These are phyloP conservation scores for Maudiozyma saulgeensis DNA, from an alignment of 805 yeast species.

Conservation along the genomic window DNA sequence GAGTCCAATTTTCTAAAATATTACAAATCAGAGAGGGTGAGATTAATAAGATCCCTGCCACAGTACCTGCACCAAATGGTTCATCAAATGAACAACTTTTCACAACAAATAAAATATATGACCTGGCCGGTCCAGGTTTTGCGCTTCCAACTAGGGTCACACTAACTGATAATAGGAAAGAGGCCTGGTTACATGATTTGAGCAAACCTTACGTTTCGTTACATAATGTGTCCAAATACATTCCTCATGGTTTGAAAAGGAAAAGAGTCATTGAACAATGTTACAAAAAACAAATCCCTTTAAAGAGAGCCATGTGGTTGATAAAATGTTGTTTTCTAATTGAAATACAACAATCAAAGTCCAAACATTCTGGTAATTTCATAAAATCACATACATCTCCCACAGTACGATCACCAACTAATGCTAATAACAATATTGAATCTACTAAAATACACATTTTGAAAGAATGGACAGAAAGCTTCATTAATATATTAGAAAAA, in stretches of 20 bases:
- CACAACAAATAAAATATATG: constrained; percentile 8
- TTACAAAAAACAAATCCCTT: constrained; percentile 56
- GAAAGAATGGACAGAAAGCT: constrained; percentile 84
- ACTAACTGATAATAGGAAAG: constrained; percentile 75
- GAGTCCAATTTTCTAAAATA: constrained; percentile 22
- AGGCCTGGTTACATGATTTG: constrained; percentile 75
- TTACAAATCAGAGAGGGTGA: constrained; percentile 24
- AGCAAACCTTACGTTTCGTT: constrained; percentile 61
- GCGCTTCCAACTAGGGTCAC: constrained; percentile 52
- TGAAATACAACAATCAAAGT: constrained; percentile 35
- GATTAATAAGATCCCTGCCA: constrained; percentile 22
- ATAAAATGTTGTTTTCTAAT: constrained; percentile 79
- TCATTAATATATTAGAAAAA: constrained; percentile 41
- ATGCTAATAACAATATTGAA: neutral
- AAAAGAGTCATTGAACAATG: constrained; percentile 66
- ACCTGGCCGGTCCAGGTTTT: constrained; percentile 26
- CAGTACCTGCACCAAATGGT: neutral
- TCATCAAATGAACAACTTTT: neutral
- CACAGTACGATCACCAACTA: neutral
- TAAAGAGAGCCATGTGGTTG: constrained; percentile 82
- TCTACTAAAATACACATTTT: constrained; percentile 42
- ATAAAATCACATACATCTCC: constrained; percentile 5
- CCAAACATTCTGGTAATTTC: neutral
- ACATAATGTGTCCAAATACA: constrained; percentile 56
- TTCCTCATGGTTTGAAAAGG: constrained; percentile 86